Evolutionary conservation across 2,329 filamentous ascomycete species (phyloP), one percentile per base, ranked within the genome.

Genomic region (Xylariales sp.): DNA sequence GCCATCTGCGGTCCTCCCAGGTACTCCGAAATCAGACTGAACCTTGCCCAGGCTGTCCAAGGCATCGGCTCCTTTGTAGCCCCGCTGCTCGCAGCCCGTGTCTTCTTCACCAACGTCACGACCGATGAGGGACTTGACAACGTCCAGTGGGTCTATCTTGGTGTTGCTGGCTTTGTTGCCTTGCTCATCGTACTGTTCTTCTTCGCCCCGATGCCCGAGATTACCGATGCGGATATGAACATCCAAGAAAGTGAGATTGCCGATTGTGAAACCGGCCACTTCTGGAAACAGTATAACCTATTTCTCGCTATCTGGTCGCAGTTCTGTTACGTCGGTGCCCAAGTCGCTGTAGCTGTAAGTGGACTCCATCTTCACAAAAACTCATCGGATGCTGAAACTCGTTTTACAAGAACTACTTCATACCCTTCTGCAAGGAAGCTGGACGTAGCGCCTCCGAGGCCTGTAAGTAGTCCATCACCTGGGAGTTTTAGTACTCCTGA

Each of bases 91-190:
- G 78, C 72, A 1, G 72, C 69, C 3, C 73, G 76, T 34, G 78
- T 81, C 33, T 81, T 83, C 60, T 83, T 83, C 55, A 69, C 70
- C 29, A 62, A 74, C 36, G 63, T 68, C 23, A 63, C 72, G 23
- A 66, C 65, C 34, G 59, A 57, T 8, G 55, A 68, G n/a, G 67
- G 70, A 4, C 56, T 83, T 37, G 60, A 66, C 46, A 81, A 74
- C 37, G 78, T 82, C 7, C 78, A 83, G 53, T 83, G 76, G 75
- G 72, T 76, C 2, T 83, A 83, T 48, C 66, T 83, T 3, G 77
- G 73, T 5, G 78, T 82, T 21, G 78, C 77, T 3, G 64, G 65
- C 45, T 82, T 83, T 41, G 76, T 80, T 18, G 73, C 70, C 44
- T 40, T 72, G 8, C 65, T 83, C 2, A 70, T 76, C 1, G 59